Evolutionary conservation across 768 basidiomycete species (phyloP), one percentile per base, ranked within the genome.

Genomic region (Trametes cingulata): DNA sequence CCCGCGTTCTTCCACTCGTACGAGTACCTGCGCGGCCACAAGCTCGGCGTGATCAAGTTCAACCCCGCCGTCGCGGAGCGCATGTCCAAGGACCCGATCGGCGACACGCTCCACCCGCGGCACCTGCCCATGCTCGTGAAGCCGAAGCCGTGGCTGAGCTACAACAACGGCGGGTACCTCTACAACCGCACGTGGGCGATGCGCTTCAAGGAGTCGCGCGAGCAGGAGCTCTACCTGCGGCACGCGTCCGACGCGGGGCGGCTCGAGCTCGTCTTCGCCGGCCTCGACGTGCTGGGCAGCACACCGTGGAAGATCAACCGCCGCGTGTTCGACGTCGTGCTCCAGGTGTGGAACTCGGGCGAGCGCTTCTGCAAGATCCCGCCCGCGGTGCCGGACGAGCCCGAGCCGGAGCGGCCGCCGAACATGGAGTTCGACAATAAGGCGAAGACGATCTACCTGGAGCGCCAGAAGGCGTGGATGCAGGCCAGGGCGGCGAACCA

Each of bases 81-180:
- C 2, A 76, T 98, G 55, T 85, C 91, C 2, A 85, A 83, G 58
- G 95, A 98, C 61, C 79, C 74, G 40, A 68, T 95, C 19, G 75
- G 78, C 13, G 81, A 86, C 53, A 84, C 89, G 0, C 77, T 98
- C 17, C 94, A 96, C 74, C 95, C 96, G 15, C 91, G 95, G 1
- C 92, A 96, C 73, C 80, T 99, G 22, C 96, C 96, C 9, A 99
- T 98, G 97, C 81, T 99, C 7, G 82, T 95, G 24, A 86, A 87
- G 62, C 96, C 96, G 2, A 87, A 87, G 63, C 91, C 93, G 0
- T 98, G 95, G 96, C 68, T 90, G 1, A 77, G 79, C 57, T 80
- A 85, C 63, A 82, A 89, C 54, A 77, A 87, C 45, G 96, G 97
- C 4, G 92, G 88, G 1, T 98, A 98, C 70, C 74, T 96, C 22